A percentile compares a stretch with the other conserved stretches of the same genome.
Evolutionary conservation across 179 eudicot genomes (phyloP).

Genomic region (Beta corolliflora): DNA sequence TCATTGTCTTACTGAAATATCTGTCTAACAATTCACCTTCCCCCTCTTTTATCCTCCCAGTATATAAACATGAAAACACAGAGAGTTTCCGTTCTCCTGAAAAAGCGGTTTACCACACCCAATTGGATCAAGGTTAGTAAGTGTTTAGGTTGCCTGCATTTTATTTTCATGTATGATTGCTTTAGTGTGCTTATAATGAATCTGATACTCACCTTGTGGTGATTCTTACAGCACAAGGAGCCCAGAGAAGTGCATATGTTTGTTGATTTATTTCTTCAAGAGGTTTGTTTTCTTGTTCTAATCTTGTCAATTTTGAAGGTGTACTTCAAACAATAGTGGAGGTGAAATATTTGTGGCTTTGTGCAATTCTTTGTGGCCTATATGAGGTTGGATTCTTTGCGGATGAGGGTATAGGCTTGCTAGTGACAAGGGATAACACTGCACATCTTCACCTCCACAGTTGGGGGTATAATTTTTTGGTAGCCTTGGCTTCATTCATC

Average conservation of each 20-base stretch:
- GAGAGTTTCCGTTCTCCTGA: slow-evolving; percentile 77
- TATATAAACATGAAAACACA: slow-evolving; percentile 85
- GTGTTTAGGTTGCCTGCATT: neutral
- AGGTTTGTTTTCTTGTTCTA: slow-evolving; percentile 51
- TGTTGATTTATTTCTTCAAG: slow-evolving; percentile 92
- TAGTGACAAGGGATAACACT: neutral
- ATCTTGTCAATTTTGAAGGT: neutral
- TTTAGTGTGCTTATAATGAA: neutral
- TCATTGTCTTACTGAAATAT: slow-evolving; percentile 2
- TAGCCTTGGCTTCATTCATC: neutral
- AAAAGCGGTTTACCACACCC: slow-evolving; percentile 87
- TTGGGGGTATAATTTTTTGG: neutral
- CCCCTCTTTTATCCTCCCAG: slow-evolving; percentile 43
- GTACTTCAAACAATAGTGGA: neutral
- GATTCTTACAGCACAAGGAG: slow-evolving; percentile 85
- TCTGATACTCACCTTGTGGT: slow-evolving; percentile 24
- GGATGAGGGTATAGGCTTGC: too few species aligned
- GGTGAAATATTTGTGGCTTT: neutral
- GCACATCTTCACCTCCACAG: neutral
- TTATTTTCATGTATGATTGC: slow-evolving; percentile 5
- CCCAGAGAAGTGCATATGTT: slow-evolving; percentile 99
- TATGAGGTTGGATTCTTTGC: neutral
- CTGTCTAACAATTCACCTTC: neutral
- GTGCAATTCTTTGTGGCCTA: neutral
- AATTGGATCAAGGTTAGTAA: slow-evolving; percentile 93